Conservation (phyloP, 2,329 filamentous ascomycete genomes). For the Nothophaeocryptopus gaeumannii region DNA sequence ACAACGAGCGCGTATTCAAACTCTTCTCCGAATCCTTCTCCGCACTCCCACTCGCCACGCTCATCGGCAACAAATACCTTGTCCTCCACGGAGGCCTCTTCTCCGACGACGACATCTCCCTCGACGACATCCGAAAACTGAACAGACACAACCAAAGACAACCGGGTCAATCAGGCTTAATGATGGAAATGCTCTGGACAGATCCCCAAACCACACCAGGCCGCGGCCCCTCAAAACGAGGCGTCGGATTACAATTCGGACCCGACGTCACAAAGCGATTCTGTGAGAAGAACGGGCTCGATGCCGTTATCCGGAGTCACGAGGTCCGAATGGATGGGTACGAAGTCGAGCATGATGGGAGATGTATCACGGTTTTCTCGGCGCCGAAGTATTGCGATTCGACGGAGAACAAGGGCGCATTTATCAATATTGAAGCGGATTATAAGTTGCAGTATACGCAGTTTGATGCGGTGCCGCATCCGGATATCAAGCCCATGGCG, state of each 20-base stretch:
- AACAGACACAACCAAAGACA: constrained; percentile 88
- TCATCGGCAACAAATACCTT: constrained; percentile 87
- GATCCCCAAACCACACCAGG: constrained; percentile 85
- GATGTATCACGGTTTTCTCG: constrained; percentile 97
- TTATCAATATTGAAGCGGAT: constrained; percentile 92
- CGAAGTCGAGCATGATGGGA: constrained; percentile 92
- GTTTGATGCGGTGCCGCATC: constrained; percentile 95
- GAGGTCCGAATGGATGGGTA: constrained; percentile 99
- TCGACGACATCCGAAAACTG: constrained; percentile 92
- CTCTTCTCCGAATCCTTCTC: constrained; percentile 98
- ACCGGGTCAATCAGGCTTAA: constrained; percentile 86
- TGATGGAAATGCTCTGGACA: constrained; percentile 99
- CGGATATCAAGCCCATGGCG: constrained; percentile 90
- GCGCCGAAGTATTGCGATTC: constrained; percentile 97
- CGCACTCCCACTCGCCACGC: constrained; percentile 82
- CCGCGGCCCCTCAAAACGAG: constrained; percentile 90
- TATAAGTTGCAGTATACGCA: constrained; percentile 90
- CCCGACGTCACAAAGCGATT: constrained; percentile 95
- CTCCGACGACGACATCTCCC: constrained; percentile 86
- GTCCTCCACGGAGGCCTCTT: constrained; percentile 93
- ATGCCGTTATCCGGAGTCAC: constrained; percentile 94
- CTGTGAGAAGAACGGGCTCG: constrained; percentile 91
- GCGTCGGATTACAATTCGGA: constrained; percentile 93
- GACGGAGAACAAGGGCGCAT: constrained; percentile 96
- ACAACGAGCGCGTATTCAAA: constrained; percentile 94